These are phyloP conservation scores for Abortiporus biennis DNA, from an alignment of 1,284 basidiomycete species.

Conservation along the genomic window DNA sequence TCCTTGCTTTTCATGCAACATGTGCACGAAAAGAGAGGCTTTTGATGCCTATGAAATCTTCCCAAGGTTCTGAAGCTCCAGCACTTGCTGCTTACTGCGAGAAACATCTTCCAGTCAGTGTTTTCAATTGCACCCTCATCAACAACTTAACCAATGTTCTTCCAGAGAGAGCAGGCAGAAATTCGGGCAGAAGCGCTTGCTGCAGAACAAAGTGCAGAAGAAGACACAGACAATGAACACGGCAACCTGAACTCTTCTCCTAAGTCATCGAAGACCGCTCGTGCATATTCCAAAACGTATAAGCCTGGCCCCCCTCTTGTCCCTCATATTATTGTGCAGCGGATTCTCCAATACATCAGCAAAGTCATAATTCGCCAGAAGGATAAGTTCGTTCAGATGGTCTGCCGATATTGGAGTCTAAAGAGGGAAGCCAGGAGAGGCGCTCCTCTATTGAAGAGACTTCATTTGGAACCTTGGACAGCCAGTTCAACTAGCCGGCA, in stretches of 20 bases:
- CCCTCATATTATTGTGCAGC: constrained; percentile 67
- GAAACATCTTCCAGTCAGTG: constrained; percentile 82
- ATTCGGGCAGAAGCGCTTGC: constrained; percentile 50
- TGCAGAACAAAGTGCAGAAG: constrained; percentile 26
- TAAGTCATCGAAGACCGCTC: constrained; percentile 62
- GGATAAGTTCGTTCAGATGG: constrained; percentile 66
- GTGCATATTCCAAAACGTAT: constrained; percentile 79
- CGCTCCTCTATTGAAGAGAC: constrained; percentile 87
- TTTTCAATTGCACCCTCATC: neutral
- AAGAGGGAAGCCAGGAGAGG: constrained; percentile 92
- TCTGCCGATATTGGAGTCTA: constrained; percentile 95
- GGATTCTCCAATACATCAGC: constrained; percentile 73
- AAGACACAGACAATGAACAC: constrained; percentile 28
- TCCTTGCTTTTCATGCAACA: constrained; percentile 92
- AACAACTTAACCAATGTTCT: neutral
- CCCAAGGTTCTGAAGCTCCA: constrained; percentile 65
- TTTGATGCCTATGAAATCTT: constrained; percentile 82
- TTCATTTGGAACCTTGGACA: constrained; percentile 98
- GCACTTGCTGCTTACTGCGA: constrained; percentile 80
- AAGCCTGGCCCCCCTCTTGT: constrained; percentile 75
- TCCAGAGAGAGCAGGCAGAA: constrained; percentile 64
- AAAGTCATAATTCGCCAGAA: constrained; percentile 77
- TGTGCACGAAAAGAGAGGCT: constrained; percentile 87
- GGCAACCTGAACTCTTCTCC: constrained; percentile 19
- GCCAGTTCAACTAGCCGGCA: constrained; percentile 62